Base-by-base conservation (phyloP, 2,329 filamentous ascomycete species). In the Penicillium aurantiogriseum region DNA sequence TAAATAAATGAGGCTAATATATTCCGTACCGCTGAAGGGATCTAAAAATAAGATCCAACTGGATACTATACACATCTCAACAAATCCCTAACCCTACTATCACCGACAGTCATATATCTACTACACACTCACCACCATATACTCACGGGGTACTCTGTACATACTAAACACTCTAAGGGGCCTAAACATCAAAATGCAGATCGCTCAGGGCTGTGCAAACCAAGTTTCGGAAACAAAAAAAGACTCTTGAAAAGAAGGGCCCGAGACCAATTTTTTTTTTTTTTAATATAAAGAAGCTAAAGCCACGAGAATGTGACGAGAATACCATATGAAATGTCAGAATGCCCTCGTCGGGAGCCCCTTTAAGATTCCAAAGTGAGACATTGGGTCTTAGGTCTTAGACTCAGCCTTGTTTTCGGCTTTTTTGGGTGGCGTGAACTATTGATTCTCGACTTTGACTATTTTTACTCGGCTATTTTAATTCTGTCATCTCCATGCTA, bases 361-460 rank as follows among this genome's bases (percentile, higher is more conserved):
- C 38, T 43, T 43, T n/a, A 35, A 36, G 21, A 52, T 52, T 44
- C 49, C 39, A 17, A 45, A 17, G 21, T 52, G 50, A 52, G 40
- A 52, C 50, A 45, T 17, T 15, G n/a, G n/a, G 48, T 31, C 25
- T 17, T 0, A 9, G n/a, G 15, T 39, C 35, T 19, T 17, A 36
- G 33, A 25, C 33, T 36, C 21, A 25, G 11, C 35, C 35, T 40
- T 33, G 45, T 35, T 35, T 17, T 47, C 31, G 15, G 31, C 5
- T 6, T 36, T 31, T 35, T 51, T 17, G 15, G 3, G 50, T 52
- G 49, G 49, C 49, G 49, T 5, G 0, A 33, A 51, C 49, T 51
- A 51, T 25, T 33, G 38, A 31, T 42, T 39, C 17, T 39, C n/a
- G 13, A 51, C 11, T 33, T 33, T 6, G 31, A 33, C 36, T 40